A percentile compares a stretch with the other conserved stretches of the same genome.
phyloP scores from a whole-genome alignment of 176 grass and related monocot species.

The Carex parvula region DNA sequence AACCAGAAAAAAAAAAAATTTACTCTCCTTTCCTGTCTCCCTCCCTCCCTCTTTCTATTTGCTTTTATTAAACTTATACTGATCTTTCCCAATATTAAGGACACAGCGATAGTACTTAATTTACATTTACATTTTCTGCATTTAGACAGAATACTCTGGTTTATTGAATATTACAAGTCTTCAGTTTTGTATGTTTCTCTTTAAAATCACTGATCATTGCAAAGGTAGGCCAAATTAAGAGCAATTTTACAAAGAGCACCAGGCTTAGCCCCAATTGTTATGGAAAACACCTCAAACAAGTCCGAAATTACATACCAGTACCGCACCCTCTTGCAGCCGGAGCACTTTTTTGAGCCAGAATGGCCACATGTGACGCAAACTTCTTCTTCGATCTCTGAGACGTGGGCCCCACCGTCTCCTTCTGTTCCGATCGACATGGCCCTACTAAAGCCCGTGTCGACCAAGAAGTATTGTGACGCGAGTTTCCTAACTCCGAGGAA shows the following conservation, averaged over 20 bases:
- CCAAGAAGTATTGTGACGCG: conserved; percentile 80
- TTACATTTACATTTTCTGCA: not conserved
- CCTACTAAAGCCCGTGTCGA: conserved; percentile 65
- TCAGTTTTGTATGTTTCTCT: not conserved
- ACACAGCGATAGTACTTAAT: not conserved
- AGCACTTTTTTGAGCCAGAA: conserved; percentile 55
- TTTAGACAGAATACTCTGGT: not conserved
- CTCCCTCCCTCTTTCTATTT: not conserved
- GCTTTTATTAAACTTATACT: not conserved
- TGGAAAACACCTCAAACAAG: not conserved
- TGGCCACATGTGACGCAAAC: conserved; percentile 56
- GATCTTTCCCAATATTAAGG: not conserved
- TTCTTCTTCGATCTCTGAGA: not conserved
- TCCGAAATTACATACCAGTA: conserved; percentile 63
- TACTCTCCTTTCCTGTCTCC: not conserved
- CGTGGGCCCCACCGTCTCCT: conserved; percentile 22
- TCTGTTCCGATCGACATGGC: conserved; percentile 31
- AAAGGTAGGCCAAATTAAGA: not conserved
- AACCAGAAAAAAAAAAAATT: not conserved
- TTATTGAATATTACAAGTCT: not conserved
- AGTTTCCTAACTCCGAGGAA: conserved; percentile 50
- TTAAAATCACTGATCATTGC: not conserved
- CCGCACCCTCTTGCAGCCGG: conserved; percentile 67
- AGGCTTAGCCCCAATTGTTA: not conserved
- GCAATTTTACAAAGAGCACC: not conserved